A percentile compares a stretch with the other conserved stretches of the same genome.
Conservation (phyloP, 345 rosid species). For the Nasturtium officinale region DNA sequence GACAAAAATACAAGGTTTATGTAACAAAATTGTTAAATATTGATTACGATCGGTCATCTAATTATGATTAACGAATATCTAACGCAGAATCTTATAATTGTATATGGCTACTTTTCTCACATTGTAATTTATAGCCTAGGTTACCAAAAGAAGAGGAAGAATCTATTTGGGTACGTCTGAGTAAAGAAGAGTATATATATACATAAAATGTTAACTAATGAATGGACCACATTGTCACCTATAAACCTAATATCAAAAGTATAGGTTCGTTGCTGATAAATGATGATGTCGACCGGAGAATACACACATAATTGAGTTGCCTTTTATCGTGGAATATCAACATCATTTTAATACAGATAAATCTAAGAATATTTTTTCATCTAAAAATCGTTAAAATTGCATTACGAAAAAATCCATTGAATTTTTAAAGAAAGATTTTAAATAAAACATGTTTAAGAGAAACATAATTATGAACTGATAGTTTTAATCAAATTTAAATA, state of each 20-base stretch:
- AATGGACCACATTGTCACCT: conserved; percentile 33
- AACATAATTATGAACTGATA: background rate
- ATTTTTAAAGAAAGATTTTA: background rate
- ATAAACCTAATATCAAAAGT: conserved; percentile 24
- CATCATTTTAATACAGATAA: background rate
- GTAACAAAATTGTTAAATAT: background rate
- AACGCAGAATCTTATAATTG: background rate
- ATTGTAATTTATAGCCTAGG: background rate
- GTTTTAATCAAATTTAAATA: background rate
- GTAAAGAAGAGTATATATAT: conserved; percentile 9
- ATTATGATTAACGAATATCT: background rate
- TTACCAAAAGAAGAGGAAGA: conserved; percentile 1
- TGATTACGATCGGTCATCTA: conserved; percentile 23
- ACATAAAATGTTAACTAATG: conserved; percentile 11
- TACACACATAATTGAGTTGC: conserved; percentile 21
- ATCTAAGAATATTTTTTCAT: background rate
- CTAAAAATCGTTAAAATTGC: background rate
- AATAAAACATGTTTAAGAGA: background rate
- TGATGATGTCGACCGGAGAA: conserved; percentile 21
- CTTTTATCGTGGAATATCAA: conserved; percentile 3
- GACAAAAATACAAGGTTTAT: background rate
- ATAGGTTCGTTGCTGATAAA: conserved; percentile 17
- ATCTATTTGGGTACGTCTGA: background rate
- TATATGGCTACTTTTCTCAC: background rate
- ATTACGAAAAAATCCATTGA: background rate